Evolutionary conservation across 2,329 filamentous ascomycete genomes (phyloP).

Genomic region (Gnomoniopsis sp.): DNA sequence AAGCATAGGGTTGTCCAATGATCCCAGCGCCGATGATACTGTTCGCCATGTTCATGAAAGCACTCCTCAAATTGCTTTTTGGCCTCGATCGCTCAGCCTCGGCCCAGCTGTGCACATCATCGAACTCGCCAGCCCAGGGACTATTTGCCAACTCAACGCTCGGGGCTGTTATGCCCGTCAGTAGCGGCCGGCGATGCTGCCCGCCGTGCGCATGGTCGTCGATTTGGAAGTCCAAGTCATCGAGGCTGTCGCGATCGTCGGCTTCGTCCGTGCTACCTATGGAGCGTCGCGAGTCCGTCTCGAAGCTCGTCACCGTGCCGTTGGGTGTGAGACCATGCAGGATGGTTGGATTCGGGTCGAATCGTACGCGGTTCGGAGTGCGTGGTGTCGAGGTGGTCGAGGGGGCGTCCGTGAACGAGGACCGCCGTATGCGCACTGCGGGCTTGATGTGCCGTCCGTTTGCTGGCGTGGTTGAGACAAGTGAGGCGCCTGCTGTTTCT

Average conservation of each 20-base stretch:
- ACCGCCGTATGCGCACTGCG: constrained; percentile 14
- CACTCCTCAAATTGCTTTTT: constrained; percentile 79
- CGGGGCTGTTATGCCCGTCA: constrained; percentile 81
- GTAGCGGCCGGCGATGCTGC: constrained; percentile 64
- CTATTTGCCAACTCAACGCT: constrained; percentile 66
- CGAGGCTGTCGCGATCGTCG: constrained; percentile 22
- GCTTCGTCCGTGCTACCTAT: constrained; percentile 14
- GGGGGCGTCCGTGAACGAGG: neutral
- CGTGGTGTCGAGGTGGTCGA: constrained; percentile 43
- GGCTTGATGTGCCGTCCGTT: constrained; percentile 19
- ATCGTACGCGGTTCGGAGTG: constrained; percentile 71
- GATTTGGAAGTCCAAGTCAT: constrained; percentile 28
- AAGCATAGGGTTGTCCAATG: constrained; percentile 90
- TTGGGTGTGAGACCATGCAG: constrained; percentile 18
- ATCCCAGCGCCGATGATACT: constrained; percentile 83
- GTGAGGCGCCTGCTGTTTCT: constrained; percentile 13
- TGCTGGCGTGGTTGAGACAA: neutral
- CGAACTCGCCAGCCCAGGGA: constrained; percentile 35
- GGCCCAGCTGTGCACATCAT: constrained; percentile 45
- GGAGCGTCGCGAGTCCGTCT: constrained; percentile 6
- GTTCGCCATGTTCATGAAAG: constrained; percentile 99
- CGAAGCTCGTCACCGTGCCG: constrained; percentile 15
- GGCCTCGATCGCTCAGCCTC: constrained; percentile 61
- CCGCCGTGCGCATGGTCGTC: constrained; percentile 35
- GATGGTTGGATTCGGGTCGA: constrained; percentile 55